Base-by-base conservation (phyloP, 1,284 basidiomycete species). In the Spongispora temasekensis region DNA sequence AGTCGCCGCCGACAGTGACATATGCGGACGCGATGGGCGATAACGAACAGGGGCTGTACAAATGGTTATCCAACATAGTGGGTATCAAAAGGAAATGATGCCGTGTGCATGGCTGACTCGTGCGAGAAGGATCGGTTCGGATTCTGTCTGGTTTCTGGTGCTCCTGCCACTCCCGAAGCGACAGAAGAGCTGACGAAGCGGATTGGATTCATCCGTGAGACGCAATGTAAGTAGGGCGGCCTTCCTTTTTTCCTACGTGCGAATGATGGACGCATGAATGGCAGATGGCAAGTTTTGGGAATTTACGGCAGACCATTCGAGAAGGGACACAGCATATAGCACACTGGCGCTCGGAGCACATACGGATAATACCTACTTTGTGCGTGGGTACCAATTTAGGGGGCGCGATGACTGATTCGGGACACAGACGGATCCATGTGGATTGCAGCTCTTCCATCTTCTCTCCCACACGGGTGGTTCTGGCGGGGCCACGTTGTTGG, bases 281-380 rank as follows among this genome's bases (percentile, higher is more conserved):
- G 31, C 54, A 95, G 93, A 96, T 67, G 94, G 94, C 34, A 88
- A 88, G 54, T 97, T 98, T 76, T 99, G 97, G 96, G 94, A 98
- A 70, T 97, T 99, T 71, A 98, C 95, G 1, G 89, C 95, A 0
- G 89, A 97, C 71, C 83, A 97, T 23, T 88, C 90, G 13, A 95
- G 93, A 70, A 95, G 95, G 23, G 96, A 98, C 73, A 89, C 94
- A 7, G 89, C 90, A 23, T 99, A 99, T 76, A 96, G 95, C 9
- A 93, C 90, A 23, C 76, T 97, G 44, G 90, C 90, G 1, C 84
- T 99, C 6, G 88, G 87, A 9, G 95, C 94, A 0, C 97, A 99
- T 73, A 98, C 96, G 2, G 97, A 98, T 70, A 97, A 93, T 53
- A 97, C 96, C 2, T 98, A 98, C 77, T 95, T 91, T 68, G 90